Percentiles rank a stretch among this genome's conserved stretches.
Evolutionary conservation across 2,329 filamentous ascomycete species (phyloP).

Genomic region (Pseudogymnoascus sp.): DNA sequence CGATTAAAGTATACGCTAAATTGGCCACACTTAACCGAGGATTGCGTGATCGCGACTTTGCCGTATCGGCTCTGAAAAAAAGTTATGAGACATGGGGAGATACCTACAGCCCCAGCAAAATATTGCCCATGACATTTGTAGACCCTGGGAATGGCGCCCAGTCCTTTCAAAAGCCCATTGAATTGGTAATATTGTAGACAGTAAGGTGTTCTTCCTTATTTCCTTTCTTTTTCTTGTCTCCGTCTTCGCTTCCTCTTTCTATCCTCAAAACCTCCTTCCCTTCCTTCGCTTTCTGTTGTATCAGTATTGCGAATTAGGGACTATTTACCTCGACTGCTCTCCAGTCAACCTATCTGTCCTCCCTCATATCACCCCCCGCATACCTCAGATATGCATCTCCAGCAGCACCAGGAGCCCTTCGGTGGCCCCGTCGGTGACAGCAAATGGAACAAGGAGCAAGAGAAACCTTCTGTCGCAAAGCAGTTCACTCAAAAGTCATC

Average conservation of each 20-base stretch:
- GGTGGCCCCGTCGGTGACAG: constrained; percentile 23
- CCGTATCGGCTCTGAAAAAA: constrained; percentile 12
- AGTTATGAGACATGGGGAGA: constrained; percentile 12
- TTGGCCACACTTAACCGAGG: not conserved
- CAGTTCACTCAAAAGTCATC: constrained; percentile 35
- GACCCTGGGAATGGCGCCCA: constrained; percentile 2
- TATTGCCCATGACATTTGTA: constrained; percentile 4
- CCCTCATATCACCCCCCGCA: not conserved
- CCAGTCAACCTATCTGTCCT: not conserved
- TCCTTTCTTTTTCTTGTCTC: constrained; percentile 18
- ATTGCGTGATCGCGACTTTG: constrained; percentile 12
- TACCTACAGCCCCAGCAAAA: constrained; percentile 9
- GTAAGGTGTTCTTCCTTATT: constrained; percentile 9
- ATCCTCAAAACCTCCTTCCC: constrained; percentile 2
- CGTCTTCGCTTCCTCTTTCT: constrained; percentile 11
- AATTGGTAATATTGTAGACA: not conserved
- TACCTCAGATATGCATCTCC: constrained; percentile 1
- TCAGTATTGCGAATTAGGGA: not conserved
- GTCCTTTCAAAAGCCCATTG: not conserved
- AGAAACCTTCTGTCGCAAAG: constrained; percentile 21
- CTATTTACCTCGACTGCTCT: not conserved
- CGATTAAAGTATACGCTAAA: constrained; percentile 2
- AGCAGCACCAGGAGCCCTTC: constrained; percentile 19
- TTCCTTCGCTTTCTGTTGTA: constrained; percentile 1
- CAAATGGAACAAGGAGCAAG: constrained; percentile 25